Percentiles rank a stretch among this genome's conserved stretches.
These are phyloP conservation scores for Sungouiozyma ichnusensis DNA, from an alignment of 805 yeast genomes.

Conservation along the genomic window DNA sequence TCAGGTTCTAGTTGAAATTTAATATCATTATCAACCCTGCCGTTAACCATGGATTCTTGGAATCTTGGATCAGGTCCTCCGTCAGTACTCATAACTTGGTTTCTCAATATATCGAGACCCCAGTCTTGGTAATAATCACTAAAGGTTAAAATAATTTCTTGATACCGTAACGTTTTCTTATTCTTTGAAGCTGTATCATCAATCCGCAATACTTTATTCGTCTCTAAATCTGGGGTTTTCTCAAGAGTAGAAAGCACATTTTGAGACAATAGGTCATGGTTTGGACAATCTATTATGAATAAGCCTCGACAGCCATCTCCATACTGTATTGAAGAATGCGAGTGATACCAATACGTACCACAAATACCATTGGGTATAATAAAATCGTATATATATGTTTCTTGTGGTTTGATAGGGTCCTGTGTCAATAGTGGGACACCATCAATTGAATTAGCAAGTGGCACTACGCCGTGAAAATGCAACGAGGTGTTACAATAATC, in stretches of 20 bases:
- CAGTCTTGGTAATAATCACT: constrained; percentile 52
- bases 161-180: constrained; percentile 27
- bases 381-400: constrained; percentile 41
- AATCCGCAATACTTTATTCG: not conserved
- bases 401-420: constrained; percentile 59
- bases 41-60: constrained; percentile 20
- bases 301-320: constrained; percentile 45
- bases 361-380: constrained; percentile 33
- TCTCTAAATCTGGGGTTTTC: not conserved
- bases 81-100: constrained; percentile 10
- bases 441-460: constrained; percentile 37
- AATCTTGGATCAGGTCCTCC: constrained; percentile 23
- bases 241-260: constrained; percentile 10
- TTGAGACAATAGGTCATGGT: constrained; percentile 29
- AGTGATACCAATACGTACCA: constrained; percentile 51
- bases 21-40: constrained; percentile 8
- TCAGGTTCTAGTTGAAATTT: constrained; percentile 32
- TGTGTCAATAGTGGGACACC: constrained; percentile 41
- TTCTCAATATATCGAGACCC: constrained; percentile 31
- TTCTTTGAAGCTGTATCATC: not conserved
- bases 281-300: constrained; percentile 42
- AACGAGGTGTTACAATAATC: constrained; percentile 29
- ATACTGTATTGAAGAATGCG: constrained; percentile 41
- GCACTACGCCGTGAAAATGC: constrained; percentile 46
- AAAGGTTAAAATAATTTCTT: constrained; percentile 46